Evolutionary conservation across 176 grass and related monocot genomes (phyloP).

Genomic region (Avena sativa): DNA sequence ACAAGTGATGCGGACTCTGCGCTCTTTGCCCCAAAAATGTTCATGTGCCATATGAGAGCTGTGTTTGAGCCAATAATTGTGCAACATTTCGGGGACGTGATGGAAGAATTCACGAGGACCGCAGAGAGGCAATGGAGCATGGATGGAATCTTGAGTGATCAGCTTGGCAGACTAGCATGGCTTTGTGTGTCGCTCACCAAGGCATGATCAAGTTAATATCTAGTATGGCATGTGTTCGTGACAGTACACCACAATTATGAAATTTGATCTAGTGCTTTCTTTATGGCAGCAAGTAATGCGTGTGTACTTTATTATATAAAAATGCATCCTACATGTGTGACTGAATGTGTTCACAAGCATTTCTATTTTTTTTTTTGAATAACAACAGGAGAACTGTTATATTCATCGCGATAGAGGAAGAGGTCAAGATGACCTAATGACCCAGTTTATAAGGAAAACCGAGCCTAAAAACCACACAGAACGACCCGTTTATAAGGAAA

Average conservation of each 20-base stretch:
- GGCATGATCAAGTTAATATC: not conserved
- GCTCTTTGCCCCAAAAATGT: not conserved
- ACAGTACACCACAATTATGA: not conserved
- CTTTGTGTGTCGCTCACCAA: not conserved
- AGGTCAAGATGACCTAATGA: no score
- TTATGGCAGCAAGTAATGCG: not conserved
- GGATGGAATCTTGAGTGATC: not conserved
- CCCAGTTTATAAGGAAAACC: no score
- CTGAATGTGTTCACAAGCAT: not conserved
- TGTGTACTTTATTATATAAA: not conserved
- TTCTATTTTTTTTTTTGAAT: no score
- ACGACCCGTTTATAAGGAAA: no score
- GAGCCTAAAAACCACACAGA: no score
- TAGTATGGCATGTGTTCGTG: not conserved
- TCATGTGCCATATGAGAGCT: not conserved
- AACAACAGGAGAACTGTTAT: no score
- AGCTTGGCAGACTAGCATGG: not conserved
- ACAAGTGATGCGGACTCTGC: not conserved
- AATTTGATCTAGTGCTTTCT: not conserved
- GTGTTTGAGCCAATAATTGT: not conserved
- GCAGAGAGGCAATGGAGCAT: not conserved
- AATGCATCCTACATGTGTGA: not conserved
- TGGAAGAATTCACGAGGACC: not conserved
- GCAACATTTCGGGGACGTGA: constrained; percentile 5
- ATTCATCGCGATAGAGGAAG: no score